Evolutionary conservation across 345 rosid species (phyloP).

Genomic region (Boechera divaricarpa): DNA sequence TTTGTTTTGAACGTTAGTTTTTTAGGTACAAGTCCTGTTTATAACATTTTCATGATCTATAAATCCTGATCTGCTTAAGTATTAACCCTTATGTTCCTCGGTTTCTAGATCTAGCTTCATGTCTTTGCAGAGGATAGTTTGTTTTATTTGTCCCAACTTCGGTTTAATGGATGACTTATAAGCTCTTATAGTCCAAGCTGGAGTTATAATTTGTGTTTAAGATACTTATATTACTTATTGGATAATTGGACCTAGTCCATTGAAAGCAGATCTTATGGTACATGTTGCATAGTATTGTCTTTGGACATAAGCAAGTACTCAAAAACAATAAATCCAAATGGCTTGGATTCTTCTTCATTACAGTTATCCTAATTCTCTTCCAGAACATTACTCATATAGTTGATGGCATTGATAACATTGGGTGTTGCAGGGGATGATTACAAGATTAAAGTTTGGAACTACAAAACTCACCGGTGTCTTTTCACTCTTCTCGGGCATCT

Average conservation of each 20-base stretch:
- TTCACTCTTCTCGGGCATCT: constrained; percentile 98
- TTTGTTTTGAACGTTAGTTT: constrained; percentile 26
- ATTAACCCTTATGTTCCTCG: not conserved
- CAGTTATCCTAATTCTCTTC: not conserved
- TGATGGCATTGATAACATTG: constrained; percentile 14
- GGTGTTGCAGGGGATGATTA: constrained; percentile 84
- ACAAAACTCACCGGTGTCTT: constrained; percentile 85
- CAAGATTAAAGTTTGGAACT: constrained; percentile 98
- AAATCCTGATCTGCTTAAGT: not conserved
- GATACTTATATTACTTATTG: not conserved
- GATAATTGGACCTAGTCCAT: not conserved
- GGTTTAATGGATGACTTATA: not conserved
- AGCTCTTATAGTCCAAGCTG: constrained; percentile 25
- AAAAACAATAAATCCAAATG: constrained; percentile 10
- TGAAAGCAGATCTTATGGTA: not conserved
- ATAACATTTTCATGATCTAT: not conserved
- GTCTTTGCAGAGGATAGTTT: constrained; percentile 2
- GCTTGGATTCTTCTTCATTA: constrained; percentile 29
- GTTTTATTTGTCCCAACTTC: not conserved
- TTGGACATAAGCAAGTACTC: not conserved
- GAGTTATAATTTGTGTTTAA: constrained; percentile 9
- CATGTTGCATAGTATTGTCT: not conserved
- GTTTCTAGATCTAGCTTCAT: constrained; percentile 17
- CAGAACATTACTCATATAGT: not conserved
- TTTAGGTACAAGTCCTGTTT: not conserved